Evolutionary conservation across 306 rosid species (phyloP).

Genomic region (Vigna mungo): DNA sequence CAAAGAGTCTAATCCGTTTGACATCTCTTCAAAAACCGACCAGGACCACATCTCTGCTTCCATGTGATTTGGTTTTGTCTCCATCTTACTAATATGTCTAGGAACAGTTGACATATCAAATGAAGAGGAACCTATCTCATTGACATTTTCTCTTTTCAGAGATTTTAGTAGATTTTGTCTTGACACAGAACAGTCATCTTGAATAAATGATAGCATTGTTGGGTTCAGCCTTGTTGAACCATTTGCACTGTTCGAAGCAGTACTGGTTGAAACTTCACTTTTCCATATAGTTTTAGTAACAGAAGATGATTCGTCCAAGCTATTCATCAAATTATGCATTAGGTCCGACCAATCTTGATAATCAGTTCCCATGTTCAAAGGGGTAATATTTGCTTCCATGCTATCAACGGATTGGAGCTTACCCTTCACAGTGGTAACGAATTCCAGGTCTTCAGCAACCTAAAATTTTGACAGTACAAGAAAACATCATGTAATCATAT

Average conservation of each 20-base stretch:
- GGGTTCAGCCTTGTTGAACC: constrained; percentile 38
- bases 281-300: constrained; percentile 41
- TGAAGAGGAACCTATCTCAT: constrained; percentile 42
- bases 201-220: constrained; percentile 45
- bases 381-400: constrained; percentile 37
- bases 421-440: constrained; percentile 64
- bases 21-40: constrained; percentile 53
- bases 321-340: constrained; percentile 50
- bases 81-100: constrained; percentile 43
- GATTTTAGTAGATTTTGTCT: constrained; percentile 36
- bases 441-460: constrained; percentile 78
- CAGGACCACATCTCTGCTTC: constrained; percentile 53
- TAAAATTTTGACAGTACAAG: constrained; percentile 52
- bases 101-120: constrained; percentile 24
- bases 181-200: constrained; percentile 38
- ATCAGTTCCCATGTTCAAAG: constrained; percentile 43
- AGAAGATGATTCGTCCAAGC: constrained; percentile 51
- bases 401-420: constrained; percentile 54
- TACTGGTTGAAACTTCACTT: constrained; percentile 48
- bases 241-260: constrained; percentile 32
- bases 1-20: constrained; percentile 42
- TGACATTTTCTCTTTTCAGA: constrained; percentile 43
- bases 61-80: constrained; percentile 49
- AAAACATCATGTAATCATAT: constrained; percentile 44
- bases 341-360: constrained; percentile 48